A percentile compares a stretch with the other conserved stretches of the same genome.
Evolutionary conservation across 768 basidiomycete genomes (phyloP).

Genomic region (Amanita exitialis): DNA sequence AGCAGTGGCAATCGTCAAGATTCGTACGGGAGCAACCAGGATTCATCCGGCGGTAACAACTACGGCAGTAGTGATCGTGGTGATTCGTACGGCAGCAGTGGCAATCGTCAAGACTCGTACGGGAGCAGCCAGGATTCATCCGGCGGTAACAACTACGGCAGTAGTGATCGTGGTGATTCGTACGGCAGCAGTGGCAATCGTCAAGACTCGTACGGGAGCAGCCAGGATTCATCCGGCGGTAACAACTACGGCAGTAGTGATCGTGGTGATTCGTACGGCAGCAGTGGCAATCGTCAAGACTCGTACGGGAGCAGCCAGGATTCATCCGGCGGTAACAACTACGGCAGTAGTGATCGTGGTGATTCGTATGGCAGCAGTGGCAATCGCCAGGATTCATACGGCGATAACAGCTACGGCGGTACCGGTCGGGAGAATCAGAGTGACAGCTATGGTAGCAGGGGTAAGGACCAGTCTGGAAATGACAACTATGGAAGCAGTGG

Average conservation of each 20-base stretch:
- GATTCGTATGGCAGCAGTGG: neutral
- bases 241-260: no score
- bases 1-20: neutral
- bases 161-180: neutral
- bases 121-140: neutral
- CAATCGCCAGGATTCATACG: neutral
- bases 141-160: neutral
- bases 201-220: neutral
- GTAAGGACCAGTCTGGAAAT: neutral
- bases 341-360: neutral
- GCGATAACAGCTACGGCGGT: neutral
- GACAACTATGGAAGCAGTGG: slow-evolving; percentile 1
- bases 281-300: neutral
- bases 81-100: neutral
- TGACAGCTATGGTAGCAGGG: neutral
- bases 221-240: no score
- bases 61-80: neutral
- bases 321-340: neutral
- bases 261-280: neutral
- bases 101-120: neutral
- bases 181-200: neutral
- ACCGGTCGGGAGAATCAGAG: neutral
- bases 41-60: neutral
- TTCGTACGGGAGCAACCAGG: neutral
- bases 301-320: neutral